Conservation (phyloP, 257 asterid species). For the Salvia hispanica region DNA sequence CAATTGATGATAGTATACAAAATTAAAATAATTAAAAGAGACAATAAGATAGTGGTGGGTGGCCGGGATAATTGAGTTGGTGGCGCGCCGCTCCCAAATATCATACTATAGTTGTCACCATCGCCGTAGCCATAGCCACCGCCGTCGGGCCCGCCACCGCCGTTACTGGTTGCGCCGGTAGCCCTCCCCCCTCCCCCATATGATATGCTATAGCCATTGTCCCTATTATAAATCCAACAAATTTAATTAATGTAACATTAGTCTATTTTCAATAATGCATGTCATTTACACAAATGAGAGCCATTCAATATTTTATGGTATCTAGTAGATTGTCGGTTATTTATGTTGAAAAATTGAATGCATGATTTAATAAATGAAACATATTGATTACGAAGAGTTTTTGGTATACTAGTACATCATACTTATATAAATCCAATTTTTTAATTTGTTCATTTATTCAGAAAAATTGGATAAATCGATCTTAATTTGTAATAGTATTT, state of each 20-base stretch:
- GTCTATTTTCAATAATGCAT: background rate
- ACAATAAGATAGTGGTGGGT: constrained; percentile 44
- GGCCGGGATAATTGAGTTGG: constrained; percentile 47
- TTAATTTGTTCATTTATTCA: too few relatives aligned
- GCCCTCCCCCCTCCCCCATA: constrained; percentile 63
- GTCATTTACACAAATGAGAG: background rate
- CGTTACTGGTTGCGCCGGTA: constrained; percentile 41
- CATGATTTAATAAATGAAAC: too few relatives aligned
- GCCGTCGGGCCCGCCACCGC: constrained; percentile 43
- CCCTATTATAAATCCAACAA: constrained; percentile 44
- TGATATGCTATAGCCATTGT: constrained; percentile 54
- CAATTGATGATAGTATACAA: constrained; percentile 46
- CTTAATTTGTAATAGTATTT: too few relatives aligned
- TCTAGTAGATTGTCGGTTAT: background rate
- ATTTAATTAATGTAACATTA: background rate
- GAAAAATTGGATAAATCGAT: too few relatives aligned
- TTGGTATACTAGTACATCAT: too few relatives aligned
- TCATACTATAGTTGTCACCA: constrained; percentile 59
- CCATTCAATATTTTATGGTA: background rate
- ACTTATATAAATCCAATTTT: too few relatives aligned
- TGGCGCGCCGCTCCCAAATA: constrained; percentile 63
- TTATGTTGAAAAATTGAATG: too few relatives aligned
- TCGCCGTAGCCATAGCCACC: constrained; percentile 34
- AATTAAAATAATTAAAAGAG: constrained; percentile 49
- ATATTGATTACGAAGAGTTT: too few relatives aligned